Conservation (phyloP, 805 yeast genomes). For the Wickerhamiella occidentalis region DNA sequence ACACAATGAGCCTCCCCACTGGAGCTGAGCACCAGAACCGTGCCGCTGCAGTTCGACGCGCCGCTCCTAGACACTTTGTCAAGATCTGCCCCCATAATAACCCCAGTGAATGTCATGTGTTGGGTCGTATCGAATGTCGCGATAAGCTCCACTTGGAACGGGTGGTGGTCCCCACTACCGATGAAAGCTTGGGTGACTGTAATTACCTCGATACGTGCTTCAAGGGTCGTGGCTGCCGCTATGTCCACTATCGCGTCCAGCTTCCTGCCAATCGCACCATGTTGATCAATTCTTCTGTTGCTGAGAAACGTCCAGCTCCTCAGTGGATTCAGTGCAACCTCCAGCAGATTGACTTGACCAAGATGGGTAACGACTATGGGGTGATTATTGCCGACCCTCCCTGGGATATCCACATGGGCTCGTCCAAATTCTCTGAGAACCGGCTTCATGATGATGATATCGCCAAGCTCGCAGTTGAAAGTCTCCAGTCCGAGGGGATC, state of each 20-base stretch:
- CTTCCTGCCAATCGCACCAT: slow-evolving; percentile 5
- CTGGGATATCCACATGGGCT: slow-evolving; percentile 89
- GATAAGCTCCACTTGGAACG: slow-evolving; percentile 26
- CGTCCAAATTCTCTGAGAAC: slow-evolving; percentile 20
- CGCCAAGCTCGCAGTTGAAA: slow-evolving; percentile 48
- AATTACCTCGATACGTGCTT: slow-evolving; percentile 91
- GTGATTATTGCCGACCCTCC: slow-evolving; percentile 83
- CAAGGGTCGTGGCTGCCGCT: slow-evolving; percentile 66
- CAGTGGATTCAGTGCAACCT: slow-evolving; percentile 89
- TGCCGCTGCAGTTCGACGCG: not conserved
- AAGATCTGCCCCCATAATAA: slow-evolving; percentile 7
- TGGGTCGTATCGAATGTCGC: not conserved
- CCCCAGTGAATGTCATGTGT: not conserved
- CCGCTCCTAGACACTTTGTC: not conserved
- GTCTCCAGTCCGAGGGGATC: slow-evolving; percentile 73
- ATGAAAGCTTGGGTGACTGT: slow-evolving; percentile 68
- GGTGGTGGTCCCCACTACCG: slow-evolving; percentile 41
- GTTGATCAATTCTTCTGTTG: not conserved
- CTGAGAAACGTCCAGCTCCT: not conserved
- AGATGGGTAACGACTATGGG: slow-evolving; percentile 70
- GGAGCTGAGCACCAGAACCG: not conserved
- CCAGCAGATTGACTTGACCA: slow-evolving; percentile 51
- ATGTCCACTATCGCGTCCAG: slow-evolving; percentile 48
- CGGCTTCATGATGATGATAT: slow-evolving; percentile 55
- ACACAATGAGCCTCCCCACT: not conserved